Base-by-base conservation (phyloP, 108 stramenopile species). In the Licmophora abbreviata region DNA sequence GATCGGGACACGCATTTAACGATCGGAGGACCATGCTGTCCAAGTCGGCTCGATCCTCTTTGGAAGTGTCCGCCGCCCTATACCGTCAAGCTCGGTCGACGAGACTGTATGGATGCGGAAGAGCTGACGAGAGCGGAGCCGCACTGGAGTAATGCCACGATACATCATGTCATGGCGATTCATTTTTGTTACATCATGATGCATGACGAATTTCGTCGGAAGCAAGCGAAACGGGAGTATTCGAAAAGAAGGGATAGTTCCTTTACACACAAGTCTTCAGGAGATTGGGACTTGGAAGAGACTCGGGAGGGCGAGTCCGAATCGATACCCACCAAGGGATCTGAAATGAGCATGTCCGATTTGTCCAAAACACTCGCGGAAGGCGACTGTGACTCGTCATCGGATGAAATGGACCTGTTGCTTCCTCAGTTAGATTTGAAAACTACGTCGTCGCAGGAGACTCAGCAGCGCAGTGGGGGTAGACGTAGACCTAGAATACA, bases 51-150 rank as follows among this genome's bases (percentile, higher is more conserved):
- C 1, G 10, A 15, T 12, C 41, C 20, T 31, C 46, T 66, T 21
- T 64, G 59, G 67, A 50, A 43, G 1, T 36, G 58, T 6, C 67
- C 67, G 9, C 73, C 73, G 10, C 73, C 73, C 20, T 35, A 27
- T 3, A 44, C 22, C 1, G 3, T 29, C 18, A 21, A 56, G n/a
- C n/a, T n/a, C n/a, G n/a, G n/a, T n/a, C n/a, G n/a, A n/a, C n/a
- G n/a, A n/a, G n/a, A n/a, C n/a, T n/a, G n/a, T n/a, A n/a, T n/a
- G n/a, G n/a, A n/a, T n/a, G n/a, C n/a, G n/a, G n/a, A n/a, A n/a
- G n/a, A n/a, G n/a, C n/a, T n/a, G n/a, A n/a, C n/a, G n/a, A n/a
- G n/a, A n/a, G n/a, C n/a, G n/a, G n/a, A n/a, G n/a, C n/a, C n/a
- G n/a, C n/a, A n/a, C n/a, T 32, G 48, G 28, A 50, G 48, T 31